phyloP scores from a whole-genome alignment of 495 filamentous ascomycete genomes.

The Hypoxylon lenormandii region DNA sequence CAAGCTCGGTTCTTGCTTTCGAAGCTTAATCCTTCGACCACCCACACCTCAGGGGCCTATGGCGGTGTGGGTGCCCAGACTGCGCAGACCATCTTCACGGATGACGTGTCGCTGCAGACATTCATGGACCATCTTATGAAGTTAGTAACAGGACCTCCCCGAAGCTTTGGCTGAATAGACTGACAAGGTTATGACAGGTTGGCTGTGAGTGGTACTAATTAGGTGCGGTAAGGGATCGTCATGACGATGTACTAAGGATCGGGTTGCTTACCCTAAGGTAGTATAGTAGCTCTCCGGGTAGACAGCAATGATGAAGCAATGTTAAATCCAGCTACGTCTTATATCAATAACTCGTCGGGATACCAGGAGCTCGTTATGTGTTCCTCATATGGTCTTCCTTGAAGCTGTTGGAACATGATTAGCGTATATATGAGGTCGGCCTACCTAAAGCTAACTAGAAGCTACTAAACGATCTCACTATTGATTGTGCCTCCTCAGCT shows the following conservation, averaged over 20 bases:
- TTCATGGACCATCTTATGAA: slow-evolving; percentile 99
- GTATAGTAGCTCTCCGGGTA: neutral
- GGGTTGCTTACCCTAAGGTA: neutral
- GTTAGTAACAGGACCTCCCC: slow-evolving; percentile 66
- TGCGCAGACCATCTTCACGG: slow-evolving; percentile 98
- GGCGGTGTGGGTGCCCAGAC: slow-evolving; percentile 86
- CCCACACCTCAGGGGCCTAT: slow-evolving; percentile 92
- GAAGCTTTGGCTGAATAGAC: neutral
- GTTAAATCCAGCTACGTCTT: neutral
- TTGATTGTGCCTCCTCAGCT: too few species aligned
- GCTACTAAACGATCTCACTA: too few species aligned
- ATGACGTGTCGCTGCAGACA: slow-evolving; percentile 97
- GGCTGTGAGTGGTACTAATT: slow-evolving; percentile 70
- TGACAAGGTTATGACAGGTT: slow-evolving; percentile 52
- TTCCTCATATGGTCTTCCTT: too few species aligned
- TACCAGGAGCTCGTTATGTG: too few species aligned
- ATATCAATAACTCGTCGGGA: too few species aligned
- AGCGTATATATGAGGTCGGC: too few species aligned
- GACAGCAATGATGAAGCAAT: neutral
- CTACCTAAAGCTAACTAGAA: too few species aligned
- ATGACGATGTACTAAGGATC: neutral
- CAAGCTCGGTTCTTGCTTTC: slow-evolving; percentile 97
- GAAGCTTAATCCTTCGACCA: slow-evolving; percentile 97
- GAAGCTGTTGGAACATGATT: too few species aligned
- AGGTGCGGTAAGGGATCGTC: slow-evolving; percentile 27